These are phyloP conservation scores for Helminthosporium solani DNA, from an alignment of 2,329 filamentous ascomycete genomes.

Conservation along the genomic window DNA sequence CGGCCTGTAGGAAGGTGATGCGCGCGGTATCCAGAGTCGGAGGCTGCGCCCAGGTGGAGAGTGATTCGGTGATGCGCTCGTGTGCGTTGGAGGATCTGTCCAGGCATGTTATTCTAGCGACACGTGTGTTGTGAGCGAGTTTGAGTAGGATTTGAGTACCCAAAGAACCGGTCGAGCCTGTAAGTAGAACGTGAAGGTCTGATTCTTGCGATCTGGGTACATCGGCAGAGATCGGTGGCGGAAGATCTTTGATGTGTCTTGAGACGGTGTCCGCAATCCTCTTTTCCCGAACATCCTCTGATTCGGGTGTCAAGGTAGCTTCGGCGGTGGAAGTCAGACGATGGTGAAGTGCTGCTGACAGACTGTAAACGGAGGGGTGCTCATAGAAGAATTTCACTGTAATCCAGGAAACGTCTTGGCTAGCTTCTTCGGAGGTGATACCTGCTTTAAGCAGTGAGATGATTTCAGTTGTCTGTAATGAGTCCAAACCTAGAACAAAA, in stretches of 20 bases:
- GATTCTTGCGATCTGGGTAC: not conserved
- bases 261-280: conserved; percentile 12
- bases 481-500: conserved; percentile 38
- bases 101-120: not conserved
- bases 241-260: conserved; percentile 30
- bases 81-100: conserved; percentile 46
- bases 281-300: not conserved
- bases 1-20: conserved; percentile 47
- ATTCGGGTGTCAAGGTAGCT: conserved; percentile 9
- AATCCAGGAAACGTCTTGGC: conserved; percentile 13
- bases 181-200: conserved; percentile 35
- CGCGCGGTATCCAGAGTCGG: conserved; percentile 39
- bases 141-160: conserved; percentile 46
- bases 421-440: conserved; percentile 6
- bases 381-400: conserved; percentile 34
- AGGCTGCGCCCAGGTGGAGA: conserved; percentile 4
- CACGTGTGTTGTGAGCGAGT: not conserved
- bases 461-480: conserved; percentile 27
- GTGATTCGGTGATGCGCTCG: conserved; percentile 9
- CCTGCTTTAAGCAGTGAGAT: conserved; percentile 24
- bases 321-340: conserved; percentile 1
- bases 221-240: conserved; percentile 20
- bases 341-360: conserved; percentile 17
- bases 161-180: conserved; percentile 50
- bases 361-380: conserved; percentile 29